Evolutionary conservation across 2,329 filamentous ascomycete species (phyloP).

Genomic region (Seiridium cupressi): DNA sequence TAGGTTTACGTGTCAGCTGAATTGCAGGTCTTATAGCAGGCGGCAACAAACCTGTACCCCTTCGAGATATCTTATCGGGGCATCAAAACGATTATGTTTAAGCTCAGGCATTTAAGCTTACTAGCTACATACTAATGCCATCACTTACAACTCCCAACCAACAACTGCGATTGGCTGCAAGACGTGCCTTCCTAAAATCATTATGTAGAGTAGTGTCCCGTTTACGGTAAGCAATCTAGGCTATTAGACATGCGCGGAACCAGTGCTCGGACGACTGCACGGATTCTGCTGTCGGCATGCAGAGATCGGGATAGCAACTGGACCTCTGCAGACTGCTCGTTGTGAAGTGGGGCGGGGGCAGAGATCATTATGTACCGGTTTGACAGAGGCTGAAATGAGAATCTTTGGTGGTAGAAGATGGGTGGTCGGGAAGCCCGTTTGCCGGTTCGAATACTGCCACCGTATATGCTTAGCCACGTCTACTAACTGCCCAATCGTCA

Average conservation of each 20-base stretch:
- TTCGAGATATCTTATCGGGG: not conserved
- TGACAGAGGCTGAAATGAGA: too few relatives aligned
- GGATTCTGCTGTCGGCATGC: not conserved
- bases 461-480: too few relatives aligned
- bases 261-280: not conserved
- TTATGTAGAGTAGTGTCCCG: not conserved
- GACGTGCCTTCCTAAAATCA: not conserved
- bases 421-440: too few relatives aligned
- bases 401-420: too few relatives aligned
- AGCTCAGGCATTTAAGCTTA: not conserved
- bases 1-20: not conserved
- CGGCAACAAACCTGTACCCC: not conserved
- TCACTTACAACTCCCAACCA: not conserved
- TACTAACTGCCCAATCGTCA: too few relatives aligned
- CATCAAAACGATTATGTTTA: not conserved
- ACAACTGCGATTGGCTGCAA: not conserved
- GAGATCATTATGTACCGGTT: too few relatives aligned
- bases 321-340: not conserved
- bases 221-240: not conserved
- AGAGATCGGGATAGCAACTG: too few relatives aligned
- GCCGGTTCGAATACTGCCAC: too few relatives aligned
- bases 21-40: not conserved
- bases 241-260: not conserved
- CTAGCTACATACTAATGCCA: not conserved
- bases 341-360: not conserved